phyloP scores from a whole-genome alignment of 495 filamentous ascomycete species.

The Daldinia loculata region DNA sequence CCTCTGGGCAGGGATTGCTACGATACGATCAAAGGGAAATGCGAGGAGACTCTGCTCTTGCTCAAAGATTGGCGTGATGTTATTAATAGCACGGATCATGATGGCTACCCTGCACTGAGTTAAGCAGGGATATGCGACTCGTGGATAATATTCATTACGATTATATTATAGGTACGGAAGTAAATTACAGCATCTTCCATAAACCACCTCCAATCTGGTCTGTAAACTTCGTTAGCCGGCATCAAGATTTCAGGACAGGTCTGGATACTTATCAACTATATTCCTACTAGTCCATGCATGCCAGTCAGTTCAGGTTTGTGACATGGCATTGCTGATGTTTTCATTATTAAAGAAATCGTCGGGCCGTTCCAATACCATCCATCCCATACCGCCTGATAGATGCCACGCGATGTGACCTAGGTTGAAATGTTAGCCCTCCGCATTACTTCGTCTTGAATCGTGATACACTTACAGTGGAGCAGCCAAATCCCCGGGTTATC shows the following conservation, averaged over 20 bases:
- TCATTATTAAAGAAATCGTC: conserved; percentile 41
- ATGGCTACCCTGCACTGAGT: neutral
- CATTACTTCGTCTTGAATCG: neutral
- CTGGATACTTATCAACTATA: neutral
- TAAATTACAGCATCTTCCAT: neutral
- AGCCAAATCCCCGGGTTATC: conserved; percentile 68
- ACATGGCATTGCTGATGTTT: conserved; percentile 42
- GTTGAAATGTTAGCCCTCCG: neutral
- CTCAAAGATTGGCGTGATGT: neutral
- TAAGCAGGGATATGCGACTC: neutral
- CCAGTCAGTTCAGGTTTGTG: conserved; percentile 60
- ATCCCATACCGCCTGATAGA: conserved; percentile 55
- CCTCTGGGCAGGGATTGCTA: conserved; percentile 58
- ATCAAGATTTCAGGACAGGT: neutral
- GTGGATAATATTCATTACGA: neutral
- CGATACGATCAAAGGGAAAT: conserved; percentile 46
- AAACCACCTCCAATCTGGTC: neutral
- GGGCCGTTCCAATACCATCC: conserved; percentile 59
- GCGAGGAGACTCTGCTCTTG: conserved; percentile 43
- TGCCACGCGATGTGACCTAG: conserved; percentile 65
- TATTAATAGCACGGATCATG: neutral
- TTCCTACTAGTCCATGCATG: conserved; percentile 25
- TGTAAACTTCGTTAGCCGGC: neutral
- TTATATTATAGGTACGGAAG: too few species aligned
- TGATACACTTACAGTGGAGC: conserved; percentile 55